A percentile compares a stretch with the other conserved stretches of the same genome.
These are phyloP conservation scores for Orobanche coerulescens DNA, from an alignment of 257 asterid genomes.

Conservation along the genomic window DNA sequence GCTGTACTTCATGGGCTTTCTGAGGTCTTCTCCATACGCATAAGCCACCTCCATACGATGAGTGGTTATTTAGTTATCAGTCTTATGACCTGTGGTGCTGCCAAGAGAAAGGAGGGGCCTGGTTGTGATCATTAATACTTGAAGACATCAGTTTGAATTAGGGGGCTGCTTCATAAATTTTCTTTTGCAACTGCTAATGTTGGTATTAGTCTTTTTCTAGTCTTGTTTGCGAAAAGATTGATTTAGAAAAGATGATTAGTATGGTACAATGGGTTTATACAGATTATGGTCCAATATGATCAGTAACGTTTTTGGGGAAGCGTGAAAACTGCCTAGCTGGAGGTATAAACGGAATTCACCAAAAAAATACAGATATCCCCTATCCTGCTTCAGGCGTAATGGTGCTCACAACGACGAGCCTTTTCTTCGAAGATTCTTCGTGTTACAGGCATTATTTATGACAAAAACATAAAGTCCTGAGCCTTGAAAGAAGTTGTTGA, in stretches of 20 bases:
- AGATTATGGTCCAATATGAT: background rate
- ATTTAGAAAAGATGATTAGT: background rate
- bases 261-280: background rate
- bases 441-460: background rate
- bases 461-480: background rate
- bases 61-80: background rate
- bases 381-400: constrained; percentile 6
- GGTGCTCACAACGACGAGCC: constrained; percentile 12
- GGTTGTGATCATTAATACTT: background rate
- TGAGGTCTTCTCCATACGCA: background rate
- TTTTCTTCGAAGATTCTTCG: background rate
- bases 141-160: background rate
- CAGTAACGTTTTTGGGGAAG: background rate
- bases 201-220: too few relatives aligned
- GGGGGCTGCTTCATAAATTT: background rate
- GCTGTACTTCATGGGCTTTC: background rate
- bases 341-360: background rate
- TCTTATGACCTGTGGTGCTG: constrained; percentile 1
- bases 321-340: background rate
- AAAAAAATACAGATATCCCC: background rate
- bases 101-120: background rate
- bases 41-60: background rate
- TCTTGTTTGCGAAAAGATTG: too few relatives aligned
- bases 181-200: too few relatives aligned
- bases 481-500: constrained; percentile 18